A percentile compares a stretch with the other conserved stretches of the same genome.
phyloP scores from a whole-genome alignment of 2,329 filamentous ascomycete genomes.

The Cercospora zeae-maydis region DNA sequence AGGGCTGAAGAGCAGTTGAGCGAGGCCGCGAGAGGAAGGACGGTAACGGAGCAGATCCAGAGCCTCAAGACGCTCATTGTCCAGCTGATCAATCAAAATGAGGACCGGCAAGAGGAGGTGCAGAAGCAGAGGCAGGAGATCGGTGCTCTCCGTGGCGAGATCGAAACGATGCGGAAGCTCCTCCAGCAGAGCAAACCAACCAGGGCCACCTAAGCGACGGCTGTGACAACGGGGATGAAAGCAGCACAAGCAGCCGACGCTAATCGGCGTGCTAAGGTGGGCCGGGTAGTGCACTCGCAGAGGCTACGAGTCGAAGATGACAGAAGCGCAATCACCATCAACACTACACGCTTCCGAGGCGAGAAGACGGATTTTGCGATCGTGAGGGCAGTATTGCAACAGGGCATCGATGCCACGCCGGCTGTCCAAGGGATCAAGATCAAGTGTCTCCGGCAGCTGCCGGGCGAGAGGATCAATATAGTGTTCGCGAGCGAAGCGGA shows the following conservation, averaged over 20 bases:
- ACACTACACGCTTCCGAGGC: neutral
- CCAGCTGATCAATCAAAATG: neutral
- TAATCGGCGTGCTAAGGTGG: neutral
- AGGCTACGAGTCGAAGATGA: neutral
- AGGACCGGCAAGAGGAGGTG: neutral
- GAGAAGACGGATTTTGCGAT: neutral
- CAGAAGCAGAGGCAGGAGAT: neutral
- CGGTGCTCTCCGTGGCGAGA: neutral
- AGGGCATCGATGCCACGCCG: neutral
- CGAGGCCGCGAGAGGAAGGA: neutral
- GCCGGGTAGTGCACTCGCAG: neutral
- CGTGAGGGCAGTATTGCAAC: neutral
- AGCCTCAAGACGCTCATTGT: neutral
- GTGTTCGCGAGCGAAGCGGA: neutral
- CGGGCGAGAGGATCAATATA: neutral
- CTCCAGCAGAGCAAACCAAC: neutral
- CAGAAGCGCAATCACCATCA: neutral
- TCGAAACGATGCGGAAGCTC: neutral
- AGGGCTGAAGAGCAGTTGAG: neutral
- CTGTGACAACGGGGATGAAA: neutral
- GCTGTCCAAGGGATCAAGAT: neutral
- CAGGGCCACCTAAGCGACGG: neutral
- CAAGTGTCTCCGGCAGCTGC: neutral
- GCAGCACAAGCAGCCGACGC: neutral
- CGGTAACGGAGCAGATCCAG: neutral